Evolutionary conservation across 768 basidiomycete species (phyloP).

Genomic region (Mycena kentingensis): DNA sequence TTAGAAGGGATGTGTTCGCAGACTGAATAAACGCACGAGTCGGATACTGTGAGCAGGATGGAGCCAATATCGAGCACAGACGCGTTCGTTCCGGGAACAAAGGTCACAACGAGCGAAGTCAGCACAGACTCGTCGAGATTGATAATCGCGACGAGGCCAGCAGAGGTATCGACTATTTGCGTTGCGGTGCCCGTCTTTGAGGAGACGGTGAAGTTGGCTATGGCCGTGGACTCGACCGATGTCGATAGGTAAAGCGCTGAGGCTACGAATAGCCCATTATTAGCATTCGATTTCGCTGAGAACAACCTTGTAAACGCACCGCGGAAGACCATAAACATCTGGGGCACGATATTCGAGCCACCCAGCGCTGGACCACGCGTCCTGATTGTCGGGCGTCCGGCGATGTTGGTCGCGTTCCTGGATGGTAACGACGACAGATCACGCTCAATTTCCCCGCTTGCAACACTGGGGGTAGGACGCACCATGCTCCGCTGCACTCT

Average conservation of each 20-base stretch:
- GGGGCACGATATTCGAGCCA: conserved; percentile 49
- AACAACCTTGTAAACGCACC: conserved; percentile 36
- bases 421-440: neutral
- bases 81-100: conserved; percentile 28
- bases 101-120: conserved; percentile 47
- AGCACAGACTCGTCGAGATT: conserved; percentile 41
- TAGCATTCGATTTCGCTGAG: neutral
- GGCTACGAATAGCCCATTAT: conserved; percentile 30
- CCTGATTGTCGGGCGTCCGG: conserved; percentile 31
- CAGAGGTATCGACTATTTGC: conserved; percentile 42
- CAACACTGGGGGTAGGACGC: conserved; percentile 17
- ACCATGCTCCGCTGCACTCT: conserved; percentile 49
- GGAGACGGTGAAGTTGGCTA: conserved; percentile 53
- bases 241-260: conserved; percentile 46
- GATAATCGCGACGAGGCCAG: conserved; percentile 40
- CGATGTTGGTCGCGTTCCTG: conserved; percentile 33
- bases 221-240: conserved; percentile 49
- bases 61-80: conserved; percentile 41
- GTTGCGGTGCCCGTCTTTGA: conserved; percentile 37
- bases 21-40: conserved; percentile 33
- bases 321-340: conserved; percentile 58
- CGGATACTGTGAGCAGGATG: conserved; percentile 40
- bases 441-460: neutral
- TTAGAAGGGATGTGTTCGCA: neutral
- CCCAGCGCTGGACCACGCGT: conserved; percentile 47